phyloP scores from a whole-genome alignment of 129 eudicot species.

The Lactuca saligna region DNA sequence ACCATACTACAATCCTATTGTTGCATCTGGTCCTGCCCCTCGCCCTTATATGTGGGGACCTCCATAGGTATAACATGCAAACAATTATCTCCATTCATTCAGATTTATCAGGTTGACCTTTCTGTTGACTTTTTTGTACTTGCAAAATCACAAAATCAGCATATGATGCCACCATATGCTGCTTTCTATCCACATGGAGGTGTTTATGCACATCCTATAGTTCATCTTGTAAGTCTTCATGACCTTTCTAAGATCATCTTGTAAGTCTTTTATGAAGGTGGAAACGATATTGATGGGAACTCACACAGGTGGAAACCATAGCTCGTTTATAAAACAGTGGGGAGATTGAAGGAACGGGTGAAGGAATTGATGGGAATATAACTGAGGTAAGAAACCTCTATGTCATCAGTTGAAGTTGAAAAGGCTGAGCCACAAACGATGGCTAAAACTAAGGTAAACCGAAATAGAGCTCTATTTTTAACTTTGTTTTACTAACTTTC shows the following conservation, averaged over 20 bases:
- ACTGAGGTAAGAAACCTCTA: slow-evolving; percentile 40
- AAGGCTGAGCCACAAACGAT: slow-evolving; percentile 69
- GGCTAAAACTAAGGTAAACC: slow-evolving; percentile 76
- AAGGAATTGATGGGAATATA: slow-evolving; percentile 74
- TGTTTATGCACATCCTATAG: slow-evolving; percentile 83
- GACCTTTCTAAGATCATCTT: slow-evolving; percentile 33
- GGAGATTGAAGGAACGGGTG: slow-evolving; percentile 82
- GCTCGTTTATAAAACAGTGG: slow-evolving; percentile 40
- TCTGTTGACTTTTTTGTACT: not conserved
- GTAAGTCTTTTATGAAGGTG: slow-evolving; percentile 44
- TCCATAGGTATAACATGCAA: slow-evolving; percentile 52
- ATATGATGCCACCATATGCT: slow-evolving; percentile 86
- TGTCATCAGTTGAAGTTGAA: slow-evolving; percentile 41
- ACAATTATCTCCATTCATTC: not conserved
- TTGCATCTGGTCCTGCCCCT: slow-evolving; percentile 69
- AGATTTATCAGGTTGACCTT: slow-evolving; percentile 4
- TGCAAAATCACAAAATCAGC: slow-evolving; percentile 37
- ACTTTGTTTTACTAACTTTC: not conserved
- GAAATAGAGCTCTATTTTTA: not conserved
- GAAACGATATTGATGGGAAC: slow-evolving; percentile 43
- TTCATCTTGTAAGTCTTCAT: slow-evolving; percentile 62
- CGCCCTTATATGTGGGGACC: slow-evolving; percentile 96
- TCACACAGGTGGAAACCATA: slow-evolving; percentile 75
- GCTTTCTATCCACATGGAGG: slow-evolving; percentile 89
- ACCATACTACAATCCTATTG: too few species aligned